Evolutionary conservation across 2,329 filamentous ascomycete genomes (phyloP).

Genomic region (Blastomyces silverae): DNA sequence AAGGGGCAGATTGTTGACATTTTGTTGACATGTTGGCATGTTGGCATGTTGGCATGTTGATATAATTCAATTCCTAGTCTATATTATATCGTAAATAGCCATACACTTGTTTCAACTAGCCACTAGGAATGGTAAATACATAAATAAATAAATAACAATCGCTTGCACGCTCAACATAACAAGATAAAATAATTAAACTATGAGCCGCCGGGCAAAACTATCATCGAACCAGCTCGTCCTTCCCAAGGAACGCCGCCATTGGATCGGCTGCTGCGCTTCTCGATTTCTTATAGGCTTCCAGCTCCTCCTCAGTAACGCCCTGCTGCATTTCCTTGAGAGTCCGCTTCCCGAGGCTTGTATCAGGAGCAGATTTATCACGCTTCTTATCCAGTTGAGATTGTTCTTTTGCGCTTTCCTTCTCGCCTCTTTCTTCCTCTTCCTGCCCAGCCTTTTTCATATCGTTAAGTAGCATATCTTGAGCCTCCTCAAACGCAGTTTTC

Average conservation of each 20-base stretch:
- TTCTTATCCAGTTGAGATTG: slow-evolving; percentile 14
- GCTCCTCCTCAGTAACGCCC: slow-evolving; percentile 71
- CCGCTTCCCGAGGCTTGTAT: slow-evolving; percentile 54
- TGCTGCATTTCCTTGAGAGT: slow-evolving; percentile 71
- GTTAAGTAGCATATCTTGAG: slow-evolving; percentile 55
- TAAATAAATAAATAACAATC: slow-evolving; percentile 12
- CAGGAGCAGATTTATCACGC: slow-evolving; percentile 8
- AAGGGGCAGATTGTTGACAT: not conserved
- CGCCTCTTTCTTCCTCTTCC: slow-evolving; percentile 21
- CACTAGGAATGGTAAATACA: not conserved
- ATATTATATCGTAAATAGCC: slow-evolving; percentile 1
- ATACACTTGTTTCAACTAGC: not conserved
- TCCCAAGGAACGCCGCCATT: slow-evolving; percentile 74
- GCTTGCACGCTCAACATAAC: slow-evolving; percentile 17
- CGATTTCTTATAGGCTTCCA: slow-evolving; percentile 78
- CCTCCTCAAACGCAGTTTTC: slow-evolving; percentile 69
- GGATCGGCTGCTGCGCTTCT: slow-evolving; percentile 69
- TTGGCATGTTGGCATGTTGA: slow-evolving; percentile 1
- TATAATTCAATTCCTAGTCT: slow-evolving; percentile 1
- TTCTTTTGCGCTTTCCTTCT: slow-evolving; percentile 30
- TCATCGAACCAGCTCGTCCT: slow-evolving; percentile 52
- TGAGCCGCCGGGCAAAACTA: not conserved
- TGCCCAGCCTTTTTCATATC: slow-evolving; percentile 22
- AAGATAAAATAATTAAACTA: not conserved
- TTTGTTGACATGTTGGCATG: not conserved